Percentiles rank a stretch among this genome's conserved stretches.
phyloP scores from a whole-genome alignment of 352 stramenopile genomes.

The Aphanomyces euteiches region DNA sequence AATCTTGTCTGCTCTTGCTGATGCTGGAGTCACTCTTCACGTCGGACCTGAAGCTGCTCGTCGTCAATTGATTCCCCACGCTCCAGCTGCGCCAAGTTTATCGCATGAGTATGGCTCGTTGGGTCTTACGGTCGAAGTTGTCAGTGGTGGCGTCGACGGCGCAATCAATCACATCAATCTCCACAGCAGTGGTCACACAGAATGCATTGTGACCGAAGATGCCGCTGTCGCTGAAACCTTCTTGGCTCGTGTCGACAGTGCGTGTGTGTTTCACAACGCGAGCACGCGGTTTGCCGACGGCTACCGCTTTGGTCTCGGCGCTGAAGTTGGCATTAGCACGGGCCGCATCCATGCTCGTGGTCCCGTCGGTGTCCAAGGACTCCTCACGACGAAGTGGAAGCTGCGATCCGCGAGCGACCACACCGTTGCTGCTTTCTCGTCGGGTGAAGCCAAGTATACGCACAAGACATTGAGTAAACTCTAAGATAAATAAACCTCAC shows the following conservation, averaged over 20 bases:
- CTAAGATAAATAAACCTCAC: conserved; percentile 2
- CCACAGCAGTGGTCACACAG: conserved; percentile 96
- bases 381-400: conserved; percentile 98
- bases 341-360: conserved; percentile 95
- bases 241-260: conserved; percentile 89
- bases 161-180: conserved; percentile 95
- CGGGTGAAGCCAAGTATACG: conserved; percentile 52
- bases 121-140: conserved; percentile 92
- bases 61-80: conserved; percentile 57
- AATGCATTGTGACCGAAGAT: conserved; percentile 95
- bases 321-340: conserved; percentile 97
- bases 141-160: conserved; percentile 73
- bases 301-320: conserved; percentile 96
- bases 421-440: conserved; percentile 67
- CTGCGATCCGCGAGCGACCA: conserved; percentile 83
- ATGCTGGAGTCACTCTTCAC: conserved; percentile 90
- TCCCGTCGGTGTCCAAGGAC: conserved; percentile 93
- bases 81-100: conserved; percentile 65
- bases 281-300: conserved; percentile 95
- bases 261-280: conserved; percentile 98
- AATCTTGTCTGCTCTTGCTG: conserved; percentile 80
- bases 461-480: conserved; percentile 41
- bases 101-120: conserved; percentile 95
- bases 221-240: conserved; percentile 62
- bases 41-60: conserved; percentile 85